These are phyloP conservation scores for Solanum chacoense DNA, from an alignment of 305 asterid species.

Conservation along the genomic window DNA sequence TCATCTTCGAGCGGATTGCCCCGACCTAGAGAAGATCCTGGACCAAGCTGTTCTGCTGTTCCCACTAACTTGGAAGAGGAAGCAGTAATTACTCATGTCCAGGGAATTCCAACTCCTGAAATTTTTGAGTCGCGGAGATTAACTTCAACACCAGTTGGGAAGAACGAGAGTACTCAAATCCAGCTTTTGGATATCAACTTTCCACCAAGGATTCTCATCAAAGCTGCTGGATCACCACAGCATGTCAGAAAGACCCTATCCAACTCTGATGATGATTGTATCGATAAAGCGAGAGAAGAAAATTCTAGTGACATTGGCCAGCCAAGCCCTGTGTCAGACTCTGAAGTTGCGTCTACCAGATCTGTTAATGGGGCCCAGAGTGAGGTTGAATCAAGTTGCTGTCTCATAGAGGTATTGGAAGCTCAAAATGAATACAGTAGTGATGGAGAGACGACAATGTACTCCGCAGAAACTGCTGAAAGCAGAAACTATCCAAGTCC, in stretches of 20 bases:
- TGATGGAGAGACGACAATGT: conserved; percentile 96
- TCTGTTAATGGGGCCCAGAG: conserved; percentile 69
- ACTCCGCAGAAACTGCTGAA: conserved; percentile 99
- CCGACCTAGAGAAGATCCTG: conserved; percentile 30
- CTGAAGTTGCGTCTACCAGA: conserved; percentile 58
- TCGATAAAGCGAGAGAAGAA: conserved; percentile 16
- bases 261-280: conserved; percentile 27
- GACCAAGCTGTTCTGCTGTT: conserved; percentile 29
- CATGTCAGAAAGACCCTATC: conserved; percentile 25
- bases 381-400: conserved; percentile 53
- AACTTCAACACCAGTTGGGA: conserved; percentile 38
- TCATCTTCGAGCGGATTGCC: conserved; percentile 34
- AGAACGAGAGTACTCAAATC: conserved; percentile 35
- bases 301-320: conserved; percentile 15
- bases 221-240: conserved; percentile 28
- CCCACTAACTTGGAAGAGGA: conserved; percentile 25
- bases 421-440: conserved; percentile 55
- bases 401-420: conserved; percentile 36
- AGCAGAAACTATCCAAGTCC: conserved; percentile 80
- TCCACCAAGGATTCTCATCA: conserved; percentile 50
- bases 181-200: conserved; percentile 83
- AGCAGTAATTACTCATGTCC: conserved; percentile 20
- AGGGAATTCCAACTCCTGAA: conserved; percentile 70
- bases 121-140: conserved; percentile 58
- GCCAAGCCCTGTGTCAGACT: conserved; percentile 28